Percentiles rank a stretch among this genome's conserved stretches.
Conservation (phyloP, 2,329 filamentous ascomycete genomes). For the Zymoseptoria crescenta region DNA sequence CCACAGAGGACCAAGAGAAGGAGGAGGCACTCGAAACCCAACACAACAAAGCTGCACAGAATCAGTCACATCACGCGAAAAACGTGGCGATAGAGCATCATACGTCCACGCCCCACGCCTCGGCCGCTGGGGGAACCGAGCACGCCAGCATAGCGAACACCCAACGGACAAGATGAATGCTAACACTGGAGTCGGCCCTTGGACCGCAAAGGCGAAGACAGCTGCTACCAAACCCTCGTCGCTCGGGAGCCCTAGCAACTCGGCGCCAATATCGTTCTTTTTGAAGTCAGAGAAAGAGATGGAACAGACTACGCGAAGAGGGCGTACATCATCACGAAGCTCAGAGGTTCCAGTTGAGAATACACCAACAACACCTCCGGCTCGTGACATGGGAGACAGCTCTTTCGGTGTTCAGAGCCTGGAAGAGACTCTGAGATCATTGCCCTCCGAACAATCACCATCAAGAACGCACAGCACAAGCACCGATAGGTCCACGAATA, state of each 20-base stretch:
- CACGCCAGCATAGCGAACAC: not conserved
- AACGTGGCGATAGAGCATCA: not conserved
- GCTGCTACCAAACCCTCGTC: constrained; percentile 5
- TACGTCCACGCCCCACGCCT: not conserved
- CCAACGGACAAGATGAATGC: not conserved
- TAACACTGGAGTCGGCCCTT: not conserved
- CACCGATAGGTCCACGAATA: constrained; percentile 14
- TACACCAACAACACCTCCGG: constrained; percentile 15
- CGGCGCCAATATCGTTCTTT: constrained; percentile 52
- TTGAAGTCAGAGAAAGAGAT: constrained; percentile 47
- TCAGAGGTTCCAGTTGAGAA: constrained; percentile 8
- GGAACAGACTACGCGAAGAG: constrained; percentile 26
- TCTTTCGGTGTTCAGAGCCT: constrained; percentile 52
- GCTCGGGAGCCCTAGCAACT: constrained; percentile 22
- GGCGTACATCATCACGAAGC: constrained; percentile 20
- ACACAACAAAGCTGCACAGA: not conserved
- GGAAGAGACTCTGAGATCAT: constrained; percentile 43
- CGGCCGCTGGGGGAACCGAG: not conserved
- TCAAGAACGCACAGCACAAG: constrained; percentile 21
- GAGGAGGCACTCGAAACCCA: not conserved
- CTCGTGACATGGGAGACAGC: constrained; percentile 33
- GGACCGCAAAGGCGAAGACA: constrained; percentile 14
- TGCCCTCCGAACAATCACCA: constrained; percentile 24
- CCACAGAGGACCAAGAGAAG: not conserved
- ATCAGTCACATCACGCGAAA: not conserved